Conservation (phyloP, 169 alveolate species). For the Plasmodium vinckei region DNA sequence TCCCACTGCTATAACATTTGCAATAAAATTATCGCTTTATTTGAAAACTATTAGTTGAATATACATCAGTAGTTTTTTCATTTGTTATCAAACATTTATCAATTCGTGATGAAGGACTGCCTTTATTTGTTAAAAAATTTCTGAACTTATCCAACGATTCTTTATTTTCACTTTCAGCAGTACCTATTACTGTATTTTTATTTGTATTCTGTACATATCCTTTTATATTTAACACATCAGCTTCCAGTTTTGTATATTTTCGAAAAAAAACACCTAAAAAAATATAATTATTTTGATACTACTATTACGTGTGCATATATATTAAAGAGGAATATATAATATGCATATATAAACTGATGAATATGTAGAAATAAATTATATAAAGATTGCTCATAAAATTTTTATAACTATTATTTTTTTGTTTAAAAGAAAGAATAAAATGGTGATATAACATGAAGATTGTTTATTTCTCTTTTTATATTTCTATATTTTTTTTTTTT, state of each 20-base stretch:
- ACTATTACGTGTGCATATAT: too few species aligned
- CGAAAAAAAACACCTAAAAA: constrained; percentile 84
- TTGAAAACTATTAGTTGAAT: constrained; percentile 23
- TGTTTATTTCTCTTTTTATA: background rate
- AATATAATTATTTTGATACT: too few species aligned
- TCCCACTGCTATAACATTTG: too few species aligned
- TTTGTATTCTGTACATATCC: constrained; percentile 82
- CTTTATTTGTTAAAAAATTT: constrained; percentile 79
- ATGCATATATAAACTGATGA: background rate
- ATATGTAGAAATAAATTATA: too few species aligned
- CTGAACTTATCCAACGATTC: constrained; percentile 76
- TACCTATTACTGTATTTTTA: constrained; percentile 83
- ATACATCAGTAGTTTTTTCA: constrained; percentile 45
- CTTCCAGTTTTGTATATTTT: constrained; percentile 82
- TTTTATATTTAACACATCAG: constrained; percentile 82
- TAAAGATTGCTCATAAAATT: too few species aligned
- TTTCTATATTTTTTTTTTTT: background rate
- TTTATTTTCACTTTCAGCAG: constrained; percentile 76
- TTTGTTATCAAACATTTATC: constrained; percentile 79
- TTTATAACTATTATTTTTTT: too few species aligned
- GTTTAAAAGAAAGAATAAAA: too few species aligned
- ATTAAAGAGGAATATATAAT: background rate
- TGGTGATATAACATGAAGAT: too few species aligned
- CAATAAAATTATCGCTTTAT: constrained; percentile 23
- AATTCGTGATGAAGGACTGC: constrained; percentile 83